Evolutionary conservation across 441 rosid genomes (phyloP).

Genomic region (Hypseocharis bilobata): DNA sequence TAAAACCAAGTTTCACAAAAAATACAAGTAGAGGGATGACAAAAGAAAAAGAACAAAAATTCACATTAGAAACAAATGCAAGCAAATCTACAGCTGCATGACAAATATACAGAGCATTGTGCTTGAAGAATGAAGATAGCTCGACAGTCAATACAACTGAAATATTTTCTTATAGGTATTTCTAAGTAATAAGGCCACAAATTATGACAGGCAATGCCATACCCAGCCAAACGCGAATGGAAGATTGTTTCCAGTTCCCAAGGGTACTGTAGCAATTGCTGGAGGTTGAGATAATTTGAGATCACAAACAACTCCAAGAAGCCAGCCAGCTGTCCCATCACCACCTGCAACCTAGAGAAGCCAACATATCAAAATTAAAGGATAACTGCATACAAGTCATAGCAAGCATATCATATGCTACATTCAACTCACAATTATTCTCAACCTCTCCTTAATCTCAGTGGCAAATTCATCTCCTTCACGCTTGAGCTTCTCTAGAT

Average conservation of each 20-base stretch:
- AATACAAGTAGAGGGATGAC: too few species aligned
- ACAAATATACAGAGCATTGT: not conserved
- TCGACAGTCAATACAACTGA: not conserved
- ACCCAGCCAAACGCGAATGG: slow-evolving; percentile 55
- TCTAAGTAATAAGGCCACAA: not conserved
- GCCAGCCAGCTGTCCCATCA: slow-evolving; percentile 48
- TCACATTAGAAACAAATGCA: not conserved
- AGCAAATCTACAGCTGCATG: not conserved
- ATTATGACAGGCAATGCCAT: slow-evolving; percentile 12
- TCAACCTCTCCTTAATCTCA: slow-evolving; percentile 33
- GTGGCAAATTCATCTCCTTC: slow-evolving; percentile 32
- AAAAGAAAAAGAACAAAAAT: too few species aligned
- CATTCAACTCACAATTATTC: slow-evolving; percentile 37
- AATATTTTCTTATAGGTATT: not conserved
- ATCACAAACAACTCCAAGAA: slow-evolving; percentile 44
- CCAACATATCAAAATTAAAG: slow-evolving; percentile 6
- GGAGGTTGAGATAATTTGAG: slow-evolving; percentile 38
- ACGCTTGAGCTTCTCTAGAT: slow-evolving; percentile 23
- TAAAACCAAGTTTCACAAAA: too few species aligned
- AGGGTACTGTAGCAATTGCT: slow-evolving; percentile 41
- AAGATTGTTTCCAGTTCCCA: slow-evolving; percentile 54
- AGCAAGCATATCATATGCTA: not conserved
- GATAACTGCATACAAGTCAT: not conserved
- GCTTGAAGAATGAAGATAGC: not conserved
- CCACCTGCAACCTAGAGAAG: slow-evolving; percentile 43